Percentiles rank a stretch among this genome's conserved stretches.
These are phyloP conservation scores for Nothophoma quercina DNA, from an alignment of 2,329 filamentous ascomycete species.

Conservation along the genomic window DNA sequence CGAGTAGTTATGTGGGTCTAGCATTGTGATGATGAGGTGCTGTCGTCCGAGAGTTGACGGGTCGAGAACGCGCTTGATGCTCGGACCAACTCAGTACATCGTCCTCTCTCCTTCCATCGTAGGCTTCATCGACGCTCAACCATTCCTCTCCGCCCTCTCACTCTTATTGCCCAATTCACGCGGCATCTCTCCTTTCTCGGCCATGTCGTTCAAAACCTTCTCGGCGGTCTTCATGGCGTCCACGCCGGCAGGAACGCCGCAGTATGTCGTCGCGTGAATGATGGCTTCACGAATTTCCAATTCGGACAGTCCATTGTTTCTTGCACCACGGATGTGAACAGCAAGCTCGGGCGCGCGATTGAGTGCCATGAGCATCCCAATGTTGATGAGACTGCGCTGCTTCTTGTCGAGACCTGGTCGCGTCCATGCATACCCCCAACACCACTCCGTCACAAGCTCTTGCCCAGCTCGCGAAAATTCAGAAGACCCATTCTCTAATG, in stretches of 20 bases:
- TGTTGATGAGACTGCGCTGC: slow-evolving; percentile 68
- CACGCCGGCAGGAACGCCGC: slow-evolving; percentile 62
- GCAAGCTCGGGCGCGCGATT: slow-evolving; percentile 67
- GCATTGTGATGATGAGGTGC: too few relatives aligned
- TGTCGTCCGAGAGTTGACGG: too few relatives aligned
- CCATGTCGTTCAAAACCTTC: slow-evolving; percentile 61
- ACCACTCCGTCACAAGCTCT: slow-evolving; percentile 69
- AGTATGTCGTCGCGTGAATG: slow-evolving; percentile 60
- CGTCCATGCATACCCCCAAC: slow-evolving; percentile 71
- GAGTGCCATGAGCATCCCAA: slow-evolving; percentile 70
- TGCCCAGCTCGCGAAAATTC: slow-evolving; percentile 69
- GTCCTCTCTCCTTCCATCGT: too few relatives aligned
- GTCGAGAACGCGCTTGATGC: too few relatives aligned
- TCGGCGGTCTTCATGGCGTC: slow-evolving; percentile 63
- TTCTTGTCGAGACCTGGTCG: slow-evolving; percentile 68
- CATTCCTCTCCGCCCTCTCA: slow-evolving; percentile 33
- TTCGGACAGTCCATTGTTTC: slow-evolving; percentile 69
- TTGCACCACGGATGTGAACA: slow-evolving; percentile 68
- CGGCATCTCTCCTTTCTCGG: slow-evolving; percentile 52
- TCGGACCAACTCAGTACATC: too few relatives aligned
- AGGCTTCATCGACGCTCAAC: too few relatives aligned
- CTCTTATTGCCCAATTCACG: slow-evolving; percentile 43
- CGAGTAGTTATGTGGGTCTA: too few relatives aligned
- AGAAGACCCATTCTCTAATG: slow-evolving; percentile 63
- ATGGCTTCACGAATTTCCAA: slow-evolving; percentile 69